Base-by-base conservation (phyloP, 164 flowering plant genomes). In the Nymphaea thermarum region DNA sequence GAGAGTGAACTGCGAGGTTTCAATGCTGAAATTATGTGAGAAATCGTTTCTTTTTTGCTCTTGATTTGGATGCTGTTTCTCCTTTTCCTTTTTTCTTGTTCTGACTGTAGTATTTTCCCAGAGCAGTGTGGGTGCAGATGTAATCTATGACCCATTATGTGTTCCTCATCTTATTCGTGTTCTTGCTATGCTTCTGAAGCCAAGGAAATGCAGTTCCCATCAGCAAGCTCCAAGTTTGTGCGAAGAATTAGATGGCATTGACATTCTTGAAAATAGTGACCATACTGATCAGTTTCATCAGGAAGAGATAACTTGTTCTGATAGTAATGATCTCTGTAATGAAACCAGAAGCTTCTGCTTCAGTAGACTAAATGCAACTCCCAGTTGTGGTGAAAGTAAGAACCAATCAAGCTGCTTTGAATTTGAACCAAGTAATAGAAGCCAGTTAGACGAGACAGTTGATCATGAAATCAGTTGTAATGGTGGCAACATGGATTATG, bases 51-150 rank as follows among this genome's bases (percentile, higher is more conserved):
- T 61, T 16, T 42, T 3, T 55, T 70, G 17, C 18, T 69, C 42
- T 15, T 61, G 14, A 43, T 14, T 45, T 10, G 12, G 3, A 43
- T 60, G 5, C 44, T 16, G 18, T 47, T 47, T 47, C 55, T 2
- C 55, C 2, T 12, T 6, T 47, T 47, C 42, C 12, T n/a, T 60
- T 72, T 42, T 5, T 60, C 12, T 41, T 36, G 1, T 42, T 36
- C 11, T 61, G 36, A 61, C 16, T 61, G 6, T 61, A n/a, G 3
- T 11, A 55, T 55, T n/a, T 61, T 61, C 7, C 64, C 16, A 36
- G 55, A 47, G 41, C 85, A 94, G 99, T 68, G 79, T 91, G 81
- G 99, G 94, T 67, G 99, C 99, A 67, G 99, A 94, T 80, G 85
- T 94, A 15, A 85, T 91, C 17, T 94, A 94, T 72, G 84, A 94